Base-by-base conservation (phyloP, 257 asterid genomes). In the Ocimum tenuiflorum region DNA sequence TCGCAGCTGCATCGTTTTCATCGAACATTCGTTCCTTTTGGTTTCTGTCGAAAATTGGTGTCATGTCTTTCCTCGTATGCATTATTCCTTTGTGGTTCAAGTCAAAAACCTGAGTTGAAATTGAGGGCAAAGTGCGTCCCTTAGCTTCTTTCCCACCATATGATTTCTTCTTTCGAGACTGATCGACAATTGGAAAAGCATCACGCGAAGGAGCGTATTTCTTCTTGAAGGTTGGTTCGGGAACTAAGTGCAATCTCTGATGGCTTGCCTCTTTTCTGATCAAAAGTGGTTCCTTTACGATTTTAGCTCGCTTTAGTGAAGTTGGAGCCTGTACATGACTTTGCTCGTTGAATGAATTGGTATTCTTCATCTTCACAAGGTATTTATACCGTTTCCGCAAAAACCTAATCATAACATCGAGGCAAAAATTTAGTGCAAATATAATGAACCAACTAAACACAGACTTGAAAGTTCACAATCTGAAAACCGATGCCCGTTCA, bases 341-440 rank as follows among this genome's bases (percentile, higher is more conserved):
- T 52, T 27, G 82, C 60, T 80, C 88, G 63, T 58, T 80, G 11
- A 63, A 48, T 6, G 50, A 41, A 50, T 33, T 59, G 48, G 48
- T 38, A 20, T 77, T 67, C 75, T 77, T 86, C 13, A 75, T 46
- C 60, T 74, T 55, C 66, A 71, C 43, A 6, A 88, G 89, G 83
- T 74, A 79, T 4, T 73, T 76, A 61, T 63, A 60, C 43, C 95
- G 85, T 76, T 35, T 75, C 1, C 83, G 78, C 43, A 91, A 73
- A 72, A 87, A 90, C 70, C 98, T 91, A 80, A 29, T 27, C 29
- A 61, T 52, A 7, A 58, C 29, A 51, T 6, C 18, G 29, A 51
- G 15, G 59, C 20, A 17, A 13, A 20, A 43, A 59, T 64, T n/a
- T 10, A 59, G 68, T 14, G 8, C 27, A 50, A 33, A 27, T 12